Evolutionary conservation across 2,329 filamentous ascomycete species (phyloP), one percentile per base, ranked within the genome.

Genomic region (Paecilomyces dactylethromorphus): DNA sequence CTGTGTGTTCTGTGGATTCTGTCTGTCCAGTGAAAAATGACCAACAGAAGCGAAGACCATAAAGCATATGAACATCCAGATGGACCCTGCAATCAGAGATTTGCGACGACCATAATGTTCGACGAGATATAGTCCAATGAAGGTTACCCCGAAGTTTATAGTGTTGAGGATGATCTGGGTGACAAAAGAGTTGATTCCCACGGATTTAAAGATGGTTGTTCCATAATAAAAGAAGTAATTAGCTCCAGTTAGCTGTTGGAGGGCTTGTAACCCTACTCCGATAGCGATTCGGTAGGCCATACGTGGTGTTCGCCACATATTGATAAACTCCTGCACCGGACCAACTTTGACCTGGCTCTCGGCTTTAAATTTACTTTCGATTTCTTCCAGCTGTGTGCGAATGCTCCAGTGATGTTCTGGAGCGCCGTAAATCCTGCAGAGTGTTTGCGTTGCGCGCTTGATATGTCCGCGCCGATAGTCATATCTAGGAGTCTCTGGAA

Each of bases 101-200:
- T 83, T 83, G 58, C 89, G 86, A 53, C 89, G 86, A 52, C 88
- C 88, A 60, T 81, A 87, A 64, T 82, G 83, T 70, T 90, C 87
- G 1, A 90, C 87, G 32, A 90, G 81, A 68, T 85, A 91, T 3
- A 91, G 78, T 58, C 87, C 87, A 53, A 81, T 82, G 59, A 90
- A 83, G 15, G 87, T 89, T 70, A 82, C 83, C 61, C 76, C 79
- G 32, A 91, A 86, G 69, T 91, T 91, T 66, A 91, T 86, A 24
- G 83, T 84, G 58, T 80, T 80, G 10, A 89, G 79, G 60, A 90
- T 89, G 69, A 90, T 84, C 67, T 88, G 85, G 0, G 84, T 87
- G 59, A 84, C 76, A 65, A 86, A 87, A 71, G 91, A 87, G 1
- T 81, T 71, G 54, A 91, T 80, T 59, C 87, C 87, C 3, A 87